Evolutionary conservation across 768 basidiomycete species (phyloP).

Genomic region (Lactarius psammicola): DNA sequence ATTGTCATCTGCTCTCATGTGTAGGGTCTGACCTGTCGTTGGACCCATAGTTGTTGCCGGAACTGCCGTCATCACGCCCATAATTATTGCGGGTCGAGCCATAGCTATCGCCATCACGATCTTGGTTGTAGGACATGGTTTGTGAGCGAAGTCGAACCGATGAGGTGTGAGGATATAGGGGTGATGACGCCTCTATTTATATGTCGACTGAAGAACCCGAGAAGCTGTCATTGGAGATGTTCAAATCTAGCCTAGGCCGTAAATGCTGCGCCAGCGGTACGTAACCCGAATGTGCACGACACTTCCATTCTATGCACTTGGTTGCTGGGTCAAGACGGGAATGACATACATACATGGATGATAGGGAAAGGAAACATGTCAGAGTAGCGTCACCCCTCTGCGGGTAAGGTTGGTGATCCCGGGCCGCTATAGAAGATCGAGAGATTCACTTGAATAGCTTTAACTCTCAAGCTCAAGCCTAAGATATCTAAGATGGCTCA

Average conservation of each 20-base stretch:
- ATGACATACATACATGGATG: neutral
- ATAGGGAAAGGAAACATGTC: neutral
- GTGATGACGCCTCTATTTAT: neutral
- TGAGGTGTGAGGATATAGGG: neutral
- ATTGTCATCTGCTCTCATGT: neutral
- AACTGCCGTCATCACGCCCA: neutral
- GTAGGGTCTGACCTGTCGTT: neutral
- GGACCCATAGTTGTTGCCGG: constrained; percentile 7
- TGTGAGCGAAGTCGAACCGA: neutral
- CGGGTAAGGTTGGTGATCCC: neutral
- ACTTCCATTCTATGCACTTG: neutral
- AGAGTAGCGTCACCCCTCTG: neutral
- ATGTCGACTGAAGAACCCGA: neutral
- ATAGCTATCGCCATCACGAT: constrained; percentile 13
- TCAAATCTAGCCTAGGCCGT: neutral
- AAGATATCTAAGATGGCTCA: neutral
- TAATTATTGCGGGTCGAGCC: constrained; percentile 13
- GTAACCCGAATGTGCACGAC: neutral
- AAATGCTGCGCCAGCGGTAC: neutral
- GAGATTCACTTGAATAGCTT: too few relatives aligned
- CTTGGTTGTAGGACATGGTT: constrained; percentile 24
- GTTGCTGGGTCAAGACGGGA: neutral
- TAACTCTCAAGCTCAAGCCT: too few relatives aligned
- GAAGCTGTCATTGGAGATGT: neutral
- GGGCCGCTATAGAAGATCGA: neutral